Evolutionary conservation across 1,284 basidiomycete genomes (phyloP).

Genomic region (Bjerkandera adusta): DNA sequence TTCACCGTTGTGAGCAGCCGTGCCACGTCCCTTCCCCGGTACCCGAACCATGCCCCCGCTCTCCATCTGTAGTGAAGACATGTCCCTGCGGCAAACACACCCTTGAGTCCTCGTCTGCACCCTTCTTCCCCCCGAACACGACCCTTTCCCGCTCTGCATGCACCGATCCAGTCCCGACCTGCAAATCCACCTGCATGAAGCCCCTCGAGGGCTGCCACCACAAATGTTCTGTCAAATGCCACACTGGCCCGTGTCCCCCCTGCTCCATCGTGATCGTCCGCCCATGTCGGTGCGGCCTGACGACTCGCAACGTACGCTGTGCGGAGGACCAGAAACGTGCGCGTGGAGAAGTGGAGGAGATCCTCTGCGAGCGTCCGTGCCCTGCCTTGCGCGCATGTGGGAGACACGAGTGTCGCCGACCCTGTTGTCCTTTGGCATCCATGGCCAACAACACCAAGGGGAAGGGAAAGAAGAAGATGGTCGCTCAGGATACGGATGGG

Average conservation of each 20-base stretch:
- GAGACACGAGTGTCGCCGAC: conserved; percentile 75
- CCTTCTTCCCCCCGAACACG: conserved; percentile 32
- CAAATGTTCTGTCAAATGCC: conserved; percentile 58
- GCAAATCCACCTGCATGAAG: conserved; percentile 66
- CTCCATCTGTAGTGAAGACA: conserved; percentile 62
- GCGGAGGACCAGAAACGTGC: conserved; percentile 35
- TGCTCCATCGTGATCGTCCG: conserved; percentile 66
- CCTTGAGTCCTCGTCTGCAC: conserved; percentile 39
- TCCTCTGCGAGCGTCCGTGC: conserved; percentile 80
- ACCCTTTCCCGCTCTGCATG: conserved; percentile 56
- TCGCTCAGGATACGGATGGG: conserved; percentile 27
- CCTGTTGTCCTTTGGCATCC: conserved; percentile 85
- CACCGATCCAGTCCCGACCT: conserved; percentile 78
- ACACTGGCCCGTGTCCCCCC: conserved; percentile 70
- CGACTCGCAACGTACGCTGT: conserved; percentile 52
- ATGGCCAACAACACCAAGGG: conserved; percentile 46
- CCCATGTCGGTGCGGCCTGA: conserved; percentile 80
- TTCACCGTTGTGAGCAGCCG: conserved; percentile 65
- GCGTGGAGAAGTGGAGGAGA: conserved; percentile 42
- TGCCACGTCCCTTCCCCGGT: conserved; percentile 71
- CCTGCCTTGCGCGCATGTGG: conserved; percentile 75
- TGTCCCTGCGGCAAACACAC: conserved; percentile 81
- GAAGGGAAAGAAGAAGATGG: conserved; percentile 61
- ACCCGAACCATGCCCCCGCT: conserved; percentile 67
- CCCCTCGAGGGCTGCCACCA: conserved; percentile 64